These are phyloP conservation scores for Globisporangium mamillatum DNA, from an alignment of 352 stramenopile genomes.

Conservation along the genomic window DNA sequence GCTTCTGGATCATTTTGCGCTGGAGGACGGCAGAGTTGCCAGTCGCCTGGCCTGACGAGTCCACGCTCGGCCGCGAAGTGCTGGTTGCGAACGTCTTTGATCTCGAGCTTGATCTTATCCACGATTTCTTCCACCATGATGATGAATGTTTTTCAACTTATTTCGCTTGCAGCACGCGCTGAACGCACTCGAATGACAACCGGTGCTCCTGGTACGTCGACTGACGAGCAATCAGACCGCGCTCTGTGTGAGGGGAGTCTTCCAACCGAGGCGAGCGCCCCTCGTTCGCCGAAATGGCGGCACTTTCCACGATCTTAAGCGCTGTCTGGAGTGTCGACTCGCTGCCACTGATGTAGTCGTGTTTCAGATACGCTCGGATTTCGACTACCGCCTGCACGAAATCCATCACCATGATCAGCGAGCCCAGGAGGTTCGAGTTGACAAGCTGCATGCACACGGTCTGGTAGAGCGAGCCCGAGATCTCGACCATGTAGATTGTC, in stretches of 20 bases:
- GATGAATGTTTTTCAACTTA: no score
- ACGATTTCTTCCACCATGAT: background rate
- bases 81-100: no score
- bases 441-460: slow-evolving; percentile 20
- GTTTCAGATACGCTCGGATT: slow-evolving; percentile 27
- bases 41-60: background rate
- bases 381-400: slow-evolving; percentile 9
- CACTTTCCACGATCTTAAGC: slow-evolving; percentile 30
- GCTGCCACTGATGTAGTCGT: slow-evolving; percentile 29
- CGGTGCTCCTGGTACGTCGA: background rate
- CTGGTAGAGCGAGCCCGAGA: slow-evolving; percentile 29
- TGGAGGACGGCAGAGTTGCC: background rate
- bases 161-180: no score
- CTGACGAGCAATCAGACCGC: background rate
- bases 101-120: no score
- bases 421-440: background rate
- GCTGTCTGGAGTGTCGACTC: slow-evolving; percentile 24
- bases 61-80: no score
- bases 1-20: background rate
- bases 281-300: slow-evolving; percentile 12
- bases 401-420: background rate
- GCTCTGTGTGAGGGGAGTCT: background rate
- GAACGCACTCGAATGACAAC: no score
- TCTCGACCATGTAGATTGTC: slow-evolving; percentile 25
- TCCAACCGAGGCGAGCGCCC: background rate